Evolutionary conservation across 345 rosid species (phyloP), one percentile per base, ranked within the genome.

Genomic region (Mangifera indica): DNA sequence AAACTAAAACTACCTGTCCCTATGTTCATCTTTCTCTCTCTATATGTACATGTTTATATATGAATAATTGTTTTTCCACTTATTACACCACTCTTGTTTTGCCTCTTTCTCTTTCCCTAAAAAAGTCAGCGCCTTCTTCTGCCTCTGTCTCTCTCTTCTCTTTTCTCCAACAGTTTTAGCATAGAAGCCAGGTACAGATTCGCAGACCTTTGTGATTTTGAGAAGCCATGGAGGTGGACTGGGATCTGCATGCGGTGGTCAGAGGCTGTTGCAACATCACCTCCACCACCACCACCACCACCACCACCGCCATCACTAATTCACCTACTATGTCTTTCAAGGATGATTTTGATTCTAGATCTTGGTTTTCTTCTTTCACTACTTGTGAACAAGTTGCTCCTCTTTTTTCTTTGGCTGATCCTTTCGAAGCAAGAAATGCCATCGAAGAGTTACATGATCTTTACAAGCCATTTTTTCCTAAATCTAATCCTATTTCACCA

Each of bases 161-260:
- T 77, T 9, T 69, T 74, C 66, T 62, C 66, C 24, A 52, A 77
- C 77, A 72, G 74, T 70, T 74, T 72, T 40, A 56, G 72, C 74
- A 60, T 69, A 74, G 64, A 29, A 49, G 58, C 52, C 70, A 34
- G 70, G 59, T 71, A 40, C 74, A 81, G 78, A 76, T 81, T 84
- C 81, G 42, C 70, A 70, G 79, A 63, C 71, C 26, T 65, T 76
- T 82, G 60, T 79, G 81, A n/a, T n/a, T n/a, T n/a, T n/a, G n/a
- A 75, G 69, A 42, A 42, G 34, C 37, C 76, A 85, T 92, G 94
- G 96, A 85, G 71, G 96, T 80, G 66, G 98, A 92, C 76, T 94
- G 98, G 98, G 98, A 94, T 87, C 93, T 94, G 72, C 87, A 87
- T 68, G 98, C 98, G 66, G 97, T 94, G 78, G 98, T 94, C 51